Evolutionary conservation across 805 yeast species (phyloP).

Genomic region (Yamadazyma phyllophila): DNA sequence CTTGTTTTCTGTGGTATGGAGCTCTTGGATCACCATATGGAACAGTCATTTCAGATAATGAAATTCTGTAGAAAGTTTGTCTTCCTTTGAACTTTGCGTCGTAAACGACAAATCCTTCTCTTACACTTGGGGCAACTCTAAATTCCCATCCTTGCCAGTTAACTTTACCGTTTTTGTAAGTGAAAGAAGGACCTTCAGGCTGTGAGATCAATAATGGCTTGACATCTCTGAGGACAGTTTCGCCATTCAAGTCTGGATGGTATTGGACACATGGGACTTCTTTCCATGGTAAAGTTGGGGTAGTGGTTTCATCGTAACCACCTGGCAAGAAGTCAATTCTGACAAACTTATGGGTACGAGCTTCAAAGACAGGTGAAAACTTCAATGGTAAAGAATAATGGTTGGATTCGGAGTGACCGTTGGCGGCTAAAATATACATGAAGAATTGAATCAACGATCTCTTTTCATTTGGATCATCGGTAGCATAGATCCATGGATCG

Average conservation of each 20-base stretch:
- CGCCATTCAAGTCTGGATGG: constrained; percentile 67
- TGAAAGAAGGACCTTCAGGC: constrained; percentile 79
- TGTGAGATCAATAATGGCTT: constrained; percentile 69
- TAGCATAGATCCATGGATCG: constrained; percentile 88
- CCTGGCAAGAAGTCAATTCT: constrained; percentile 75
- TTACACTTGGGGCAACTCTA: constrained; percentile 62
- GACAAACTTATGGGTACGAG: constrained; percentile 55
- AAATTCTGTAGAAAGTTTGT: constrained; percentile 67
- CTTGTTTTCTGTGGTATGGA: constrained; percentile 83
- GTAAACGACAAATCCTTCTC: constrained; percentile 79
- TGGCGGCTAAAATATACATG: constrained; percentile 66
- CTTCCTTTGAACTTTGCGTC: constrained; percentile 75
- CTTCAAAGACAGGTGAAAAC: constrained; percentile 71
- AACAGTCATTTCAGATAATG: constrained; percentile 82
- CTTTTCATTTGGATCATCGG: constrained; percentile 60
- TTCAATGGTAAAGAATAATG: constrained; percentile 73
- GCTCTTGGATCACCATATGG: constrained; percentile 82
- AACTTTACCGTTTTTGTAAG: constrained; percentile 56
- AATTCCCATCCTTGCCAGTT: constrained; percentile 86
- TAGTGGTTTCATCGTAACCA: constrained; percentile 61
- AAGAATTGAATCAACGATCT: constrained; percentile 69
- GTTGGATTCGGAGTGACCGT: constrained; percentile 66
- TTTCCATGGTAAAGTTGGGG: constrained; percentile 61
- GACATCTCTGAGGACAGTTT: constrained; percentile 47
- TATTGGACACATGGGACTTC: constrained; percentile 64